Evolutionary conservation across 2,329 filamentous ascomycete species (phyloP), one percentile per base, ranked within the genome.

Genomic region (Cordyceps militaris): DNA sequence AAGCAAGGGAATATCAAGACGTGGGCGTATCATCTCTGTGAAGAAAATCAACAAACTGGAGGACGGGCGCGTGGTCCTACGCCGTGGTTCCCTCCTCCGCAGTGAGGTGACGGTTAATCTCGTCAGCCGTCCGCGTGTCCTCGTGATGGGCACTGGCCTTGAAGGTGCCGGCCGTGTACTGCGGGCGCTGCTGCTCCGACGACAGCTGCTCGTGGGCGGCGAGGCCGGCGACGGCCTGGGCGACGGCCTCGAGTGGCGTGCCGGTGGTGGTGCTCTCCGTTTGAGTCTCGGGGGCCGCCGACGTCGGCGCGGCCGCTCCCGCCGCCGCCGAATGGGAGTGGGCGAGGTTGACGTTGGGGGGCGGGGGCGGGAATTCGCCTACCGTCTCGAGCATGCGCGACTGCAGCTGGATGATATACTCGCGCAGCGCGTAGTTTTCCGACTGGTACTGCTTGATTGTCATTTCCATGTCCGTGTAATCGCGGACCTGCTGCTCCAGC

Each of bases 371-470:
- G 57, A 89, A 86, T 64, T 96, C 91, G 67, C 88, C 87, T 65
- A 91, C 86, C 3, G 85, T 82, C 64, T 97, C 92, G 60, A 97
- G 79, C 36, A 97, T 80, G 42, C 90, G 86, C 5, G 88, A 88
- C 71, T 99, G 94, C 16, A 99, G 80, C 65, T 88, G 88, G 68
- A 97, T 87, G 64, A 97, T 88, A 74, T 97, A 97, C 70, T 97
- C 91, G 64, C 92, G 86, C 43, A 99, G 78, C 61, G 89, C 85
- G 69, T 92, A 94, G 73, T 97, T 96, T 71, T 99, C 93, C 28
- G 83, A 79, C 69, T 96, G 90, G 26, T 96, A 76, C n/a, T 80
- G 76, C 71, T 96, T 94, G 73, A 84, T 91, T 57, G 82, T 84
- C 61, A 88, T 82, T 63, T 91, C 88, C 72, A 96, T 83, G 19